Base-by-base conservation (phyloP, 2,329 filamentous ascomycete genomes). In the Aspergillus sp. region DNA sequence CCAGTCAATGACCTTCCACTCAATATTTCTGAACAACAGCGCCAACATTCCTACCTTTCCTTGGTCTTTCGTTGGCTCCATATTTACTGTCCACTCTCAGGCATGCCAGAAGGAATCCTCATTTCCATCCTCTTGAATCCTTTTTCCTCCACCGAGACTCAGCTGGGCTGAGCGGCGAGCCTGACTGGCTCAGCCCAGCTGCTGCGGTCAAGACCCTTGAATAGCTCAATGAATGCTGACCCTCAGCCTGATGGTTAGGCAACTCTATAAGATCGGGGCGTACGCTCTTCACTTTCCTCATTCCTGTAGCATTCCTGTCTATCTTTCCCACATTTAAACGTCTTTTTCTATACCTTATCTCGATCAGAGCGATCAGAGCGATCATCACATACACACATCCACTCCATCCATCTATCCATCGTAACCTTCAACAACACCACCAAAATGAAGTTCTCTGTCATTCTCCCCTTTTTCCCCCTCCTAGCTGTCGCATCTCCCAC, bases 71-170 rank as follows among this genome's bases (percentile, higher is more conserved):
- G 24, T 30, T 42, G 38, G 38, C 38, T 17, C 18, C 15, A 32
- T 7, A 5, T 18, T 43, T 15, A 38, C 22, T 20, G 24, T 41
- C 50, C 41, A 53, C 41, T 36, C 24, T 53, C 15, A 20, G 50
- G 50, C 30, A 53, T 53, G 41, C 38, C 20, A 13, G 26, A 52
- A 52, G 18, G 50, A 53, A 53, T 45, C 41, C 50, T 44, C 15
- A 15, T 32, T 15, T 18, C 48, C 24, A 30, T 18, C 12, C n/a
- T 42, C 13, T 6, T 24, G 6, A 15, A 45, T 45, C n/a, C 36
- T 34, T 6, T 7, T 20, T 52, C n/a, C n/a, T 18, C 11, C 44
- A 5, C 34, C 34, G 34, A 36, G 12, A 2, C 34, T 36, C 34
- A 36, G 34, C 34, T 36, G 34, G 26, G 26, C 26, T 30, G 26